phyloP scores from a whole-genome alignment of 2,329 filamentous ascomycete genomes.

The Cladosporium sp. region DNA sequence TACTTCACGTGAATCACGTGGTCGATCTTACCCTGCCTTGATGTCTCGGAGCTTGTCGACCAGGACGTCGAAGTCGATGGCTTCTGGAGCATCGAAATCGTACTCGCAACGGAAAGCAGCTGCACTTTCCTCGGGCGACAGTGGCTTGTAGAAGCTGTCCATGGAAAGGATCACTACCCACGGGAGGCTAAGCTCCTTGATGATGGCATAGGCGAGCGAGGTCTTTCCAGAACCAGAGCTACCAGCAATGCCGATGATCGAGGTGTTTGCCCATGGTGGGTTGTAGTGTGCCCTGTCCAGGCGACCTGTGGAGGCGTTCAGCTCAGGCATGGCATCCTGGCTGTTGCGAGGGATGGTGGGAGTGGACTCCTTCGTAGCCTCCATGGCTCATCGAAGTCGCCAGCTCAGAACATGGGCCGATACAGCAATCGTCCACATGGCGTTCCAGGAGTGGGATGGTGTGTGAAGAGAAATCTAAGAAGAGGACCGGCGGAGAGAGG shows the following conservation, averaged over 20 bases:
- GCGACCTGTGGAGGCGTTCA: constrained; percentile 11
- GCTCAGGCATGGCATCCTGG: constrained; percentile 12
- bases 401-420: constrained; percentile 25
- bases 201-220: constrained; percentile 86
- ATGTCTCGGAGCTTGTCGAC: constrained; percentile 75
- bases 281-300: constrained; percentile 65
- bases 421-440: constrained; percentile 27
- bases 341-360: neutral
- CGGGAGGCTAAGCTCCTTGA: constrained; percentile 81
- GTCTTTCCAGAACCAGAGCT: constrained; percentile 96
- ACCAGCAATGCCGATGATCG: constrained; percentile 93
- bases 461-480: constrained; percentile 10
- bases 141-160: constrained; percentile 95
- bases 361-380: constrained; percentile 10
- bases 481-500: constrained; percentile 8
- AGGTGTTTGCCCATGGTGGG: constrained; percentile 92
- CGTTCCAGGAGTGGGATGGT: constrained; percentile 10
- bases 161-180: constrained; percentile 99
- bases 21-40: constrained; percentile 73
- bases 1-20: neutral
- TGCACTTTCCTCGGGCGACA: constrained; percentile 72
- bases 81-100: constrained; percentile 91
- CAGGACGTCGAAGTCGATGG: constrained; percentile 89
- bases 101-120: constrained; percentile 86
- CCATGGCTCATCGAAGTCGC: constrained; percentile 27